A percentile compares a stretch with the other conserved stretches of the same genome.
Evolutionary conservation across 2,329 filamentous ascomycete species (phyloP).

Genomic region (Claviceps africana): DNA sequence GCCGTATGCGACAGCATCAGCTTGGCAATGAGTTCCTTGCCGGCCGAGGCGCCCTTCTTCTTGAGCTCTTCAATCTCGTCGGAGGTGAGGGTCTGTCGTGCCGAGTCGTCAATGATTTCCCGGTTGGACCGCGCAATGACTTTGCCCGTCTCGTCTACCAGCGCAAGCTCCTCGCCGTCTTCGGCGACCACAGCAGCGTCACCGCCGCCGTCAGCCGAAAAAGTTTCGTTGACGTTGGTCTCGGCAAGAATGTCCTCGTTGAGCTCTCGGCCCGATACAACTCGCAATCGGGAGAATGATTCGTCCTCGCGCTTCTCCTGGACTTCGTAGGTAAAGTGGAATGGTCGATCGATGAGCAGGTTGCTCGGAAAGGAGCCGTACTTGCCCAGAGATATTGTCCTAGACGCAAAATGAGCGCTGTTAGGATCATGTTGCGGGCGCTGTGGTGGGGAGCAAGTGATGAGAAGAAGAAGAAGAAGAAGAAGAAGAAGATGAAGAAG

Average conservation of each 20-base stretch:
- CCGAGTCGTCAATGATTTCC: constrained; percentile 45
- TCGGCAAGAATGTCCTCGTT: constrained; percentile 61
- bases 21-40: constrained; percentile 84
- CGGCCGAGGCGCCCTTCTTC: constrained; percentile 60
- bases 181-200: constrained; percentile 23
- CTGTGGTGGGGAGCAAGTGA: neutral
- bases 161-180: constrained; percentile 28
- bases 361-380: constrained; percentile 85
- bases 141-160: constrained; percentile 28
- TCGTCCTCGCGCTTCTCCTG: constrained; percentile 55
- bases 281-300: constrained; percentile 53
- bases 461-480: neutral
- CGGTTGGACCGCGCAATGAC: constrained; percentile 41
- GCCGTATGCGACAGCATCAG: constrained; percentile 79
- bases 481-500: neutral
- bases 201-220: constrained; percentile 31
- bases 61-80: constrained; percentile 64
- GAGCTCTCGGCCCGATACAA: constrained; percentile 69
- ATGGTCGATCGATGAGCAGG: constrained; percentile 79
- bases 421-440: constrained; percentile 10
- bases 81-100: constrained; percentile 63
- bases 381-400: constrained; percentile 79
- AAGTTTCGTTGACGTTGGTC: constrained; percentile 21
- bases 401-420: constrained; percentile 23
- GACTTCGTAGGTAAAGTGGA: constrained; percentile 82